Base-by-base conservation (phyloP, 352 stramenopile genomes). In the Phytopythium montanum region DNA sequence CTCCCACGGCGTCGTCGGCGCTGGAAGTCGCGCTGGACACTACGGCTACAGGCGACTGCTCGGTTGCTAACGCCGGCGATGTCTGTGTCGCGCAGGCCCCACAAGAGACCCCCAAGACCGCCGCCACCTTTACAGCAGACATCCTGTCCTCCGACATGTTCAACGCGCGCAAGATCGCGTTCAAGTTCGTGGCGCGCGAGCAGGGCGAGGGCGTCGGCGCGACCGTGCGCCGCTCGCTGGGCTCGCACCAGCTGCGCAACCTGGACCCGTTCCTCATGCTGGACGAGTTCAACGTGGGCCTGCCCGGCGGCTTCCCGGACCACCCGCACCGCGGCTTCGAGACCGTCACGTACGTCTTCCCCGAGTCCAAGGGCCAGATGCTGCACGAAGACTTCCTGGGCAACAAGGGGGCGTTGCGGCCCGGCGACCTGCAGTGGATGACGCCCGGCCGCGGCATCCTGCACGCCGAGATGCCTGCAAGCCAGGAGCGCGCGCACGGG, bases 301-400 rank as follows among this genome's bases (percentile, higher is more conserved):
- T 80, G 6, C 71, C 86, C 3, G 86, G 88, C 26, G 90, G 90
- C 16, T 97, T 96, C 73, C 86, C 90, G 0, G 70, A 87, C 28
- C 92, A 98, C 76, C 87, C 88, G 23, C 92, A 98, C 72, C 71
- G 87, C 49, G 90, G 90, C 34, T 98, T 97, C 66, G 75, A 96
- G 50, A 97, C 89, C 2, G 72, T 98, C 6, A 97, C 92, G 25
- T 96, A 96, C 70, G 74, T 93, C 61, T 65, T 97, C 28, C 75
- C 72, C 14, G 57, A 63, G 19, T 78, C 69, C 49, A 73, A 90
- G 61, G 90, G 92, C 50, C 77, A 87, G 29, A 89, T 97, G 66
- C 60, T 68, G 8, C 90, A 97, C 71, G 71, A 92, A 42, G 90
- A 98, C 75, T 94, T 85, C 52, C 56, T 75, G 2, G 70, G 75